phyloP scores from a whole-genome alignment of 257 asterid genomes.

The Fraxinus cuspidata region DNA sequence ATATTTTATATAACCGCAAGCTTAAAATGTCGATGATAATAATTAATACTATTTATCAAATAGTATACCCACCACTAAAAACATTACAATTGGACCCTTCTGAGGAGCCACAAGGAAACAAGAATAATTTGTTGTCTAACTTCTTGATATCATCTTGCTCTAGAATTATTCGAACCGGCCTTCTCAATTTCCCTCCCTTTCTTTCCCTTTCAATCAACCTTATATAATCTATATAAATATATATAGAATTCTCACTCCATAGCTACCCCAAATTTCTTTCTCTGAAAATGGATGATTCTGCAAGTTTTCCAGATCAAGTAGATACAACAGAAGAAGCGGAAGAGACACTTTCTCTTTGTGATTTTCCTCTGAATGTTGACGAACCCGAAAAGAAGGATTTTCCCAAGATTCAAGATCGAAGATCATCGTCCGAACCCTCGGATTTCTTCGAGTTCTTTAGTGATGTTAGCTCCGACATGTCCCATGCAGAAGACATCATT shows the following conservation, averaged over 20 bases:
- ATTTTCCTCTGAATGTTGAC: constrained; percentile 29
- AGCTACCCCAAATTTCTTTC: background rate
- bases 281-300: constrained; percentile 29
- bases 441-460: constrained; percentile 66
- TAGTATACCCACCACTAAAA: background rate
- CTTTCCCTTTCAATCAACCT: background rate
- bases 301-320: constrained; percentile 5
- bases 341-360: constrained; percentile 39
- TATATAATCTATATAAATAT: background rate
- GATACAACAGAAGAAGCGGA: constrained; percentile 27
- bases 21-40: background rate
- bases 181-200: background rate
- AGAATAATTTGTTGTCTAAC: background rate
- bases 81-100: background rate
- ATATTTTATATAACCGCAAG: background rate
- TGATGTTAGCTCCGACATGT: constrained; percentile 39
- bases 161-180: constrained; percentile 1
- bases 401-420: constrained; percentile 19
- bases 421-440: constrained; percentile 53
- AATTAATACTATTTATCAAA: background rate
- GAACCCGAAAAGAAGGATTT: constrained; percentile 25
- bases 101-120: background rate
- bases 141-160: constrained; percentile 1
- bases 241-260: background rate
- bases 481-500: constrained; percentile 68